phyloP scores from a whole-genome alignment of 2,329 filamentous ascomycete species.

The Cercospora brassicicola region DNA sequence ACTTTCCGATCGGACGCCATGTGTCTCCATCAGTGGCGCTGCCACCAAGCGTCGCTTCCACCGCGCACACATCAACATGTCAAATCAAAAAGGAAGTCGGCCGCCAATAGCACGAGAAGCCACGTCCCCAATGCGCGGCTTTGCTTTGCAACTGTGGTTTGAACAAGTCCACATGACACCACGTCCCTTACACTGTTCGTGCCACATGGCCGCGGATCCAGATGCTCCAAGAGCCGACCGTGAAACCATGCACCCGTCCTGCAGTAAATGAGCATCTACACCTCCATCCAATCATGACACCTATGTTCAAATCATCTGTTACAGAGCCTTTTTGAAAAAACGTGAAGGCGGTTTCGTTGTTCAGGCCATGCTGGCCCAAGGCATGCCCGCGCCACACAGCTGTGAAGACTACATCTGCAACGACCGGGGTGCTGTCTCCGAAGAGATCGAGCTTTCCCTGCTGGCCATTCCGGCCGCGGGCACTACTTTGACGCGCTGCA shows the following conservation, averaged over 20 bases:
- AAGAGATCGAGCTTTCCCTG: not conserved
- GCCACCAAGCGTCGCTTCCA: not conserved
- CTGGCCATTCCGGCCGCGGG: not conserved
- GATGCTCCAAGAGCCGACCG: not conserved
- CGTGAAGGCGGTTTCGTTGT: too few relatives aligned
- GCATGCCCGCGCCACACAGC: not conserved
- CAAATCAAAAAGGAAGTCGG: not conserved
- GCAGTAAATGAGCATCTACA: slow-evolving; percentile 4
- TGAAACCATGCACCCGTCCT: slow-evolving; percentile 9
- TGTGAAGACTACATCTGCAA: not conserved
- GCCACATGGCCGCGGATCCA: not conserved
- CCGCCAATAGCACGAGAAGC: not conserved
- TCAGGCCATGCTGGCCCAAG: too few relatives aligned
- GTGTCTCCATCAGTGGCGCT: slow-evolving; percentile 4
- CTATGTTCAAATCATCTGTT: not conserved
- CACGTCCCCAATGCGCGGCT: not conserved
- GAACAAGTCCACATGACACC: not conserved
- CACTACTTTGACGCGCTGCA: not conserved
- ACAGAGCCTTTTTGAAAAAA: not conserved
- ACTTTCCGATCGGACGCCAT: not conserved
- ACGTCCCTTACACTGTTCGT: not conserved
- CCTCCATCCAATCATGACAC: not conserved
- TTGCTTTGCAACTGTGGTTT: not conserved
- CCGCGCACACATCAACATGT: not conserved
- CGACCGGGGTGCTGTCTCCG: not conserved